Evolutionary conservation across 441 rosid species (phyloP).

Genomic region (Euphorbia schlechtendalii): DNA sequence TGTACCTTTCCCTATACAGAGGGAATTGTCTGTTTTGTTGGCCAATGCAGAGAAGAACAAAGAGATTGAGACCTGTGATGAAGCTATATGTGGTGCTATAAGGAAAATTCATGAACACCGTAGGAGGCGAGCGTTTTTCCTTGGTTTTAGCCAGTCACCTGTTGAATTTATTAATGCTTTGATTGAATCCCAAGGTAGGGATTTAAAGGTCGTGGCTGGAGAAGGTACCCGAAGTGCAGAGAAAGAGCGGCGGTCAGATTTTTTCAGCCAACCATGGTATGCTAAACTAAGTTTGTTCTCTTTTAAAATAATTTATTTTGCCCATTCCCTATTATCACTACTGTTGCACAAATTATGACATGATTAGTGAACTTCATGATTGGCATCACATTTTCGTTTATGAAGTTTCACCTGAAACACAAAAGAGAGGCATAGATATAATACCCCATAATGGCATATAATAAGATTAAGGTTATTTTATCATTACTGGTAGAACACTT

Average conservation of each 20-base stretch:
- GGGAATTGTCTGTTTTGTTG: slow-evolving; percentile 66
- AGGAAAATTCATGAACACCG: slow-evolving; percentile 91
- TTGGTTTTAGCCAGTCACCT: slow-evolving; percentile 94
- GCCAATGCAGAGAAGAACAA: slow-evolving; percentile 82
- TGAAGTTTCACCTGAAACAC: neutral
- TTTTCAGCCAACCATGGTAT: slow-evolving; percentile 97
- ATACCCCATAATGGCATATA: too few relatives aligned
- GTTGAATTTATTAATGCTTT: slow-evolving; percentile 85
- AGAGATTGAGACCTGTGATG: slow-evolving; percentile 91
- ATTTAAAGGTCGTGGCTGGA: slow-evolving; percentile 79
- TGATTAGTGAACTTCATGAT: neutral
- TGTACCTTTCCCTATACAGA: slow-evolving; percentile 78
- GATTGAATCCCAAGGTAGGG: slow-evolving; percentile 86
- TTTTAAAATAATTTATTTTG: neutral
- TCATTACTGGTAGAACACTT: neutral
- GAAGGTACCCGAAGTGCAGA: slow-evolving; percentile 78
- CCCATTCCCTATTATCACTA: neutral
- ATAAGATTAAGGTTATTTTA: neutral
- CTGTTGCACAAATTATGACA: neutral
- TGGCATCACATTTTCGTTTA: neutral
- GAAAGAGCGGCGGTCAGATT: slow-evolving; percentile 80
- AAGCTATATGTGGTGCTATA: slow-evolving; percentile 75
- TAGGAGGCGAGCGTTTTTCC: slow-evolving; percentile 84
- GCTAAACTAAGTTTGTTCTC: slow-evolving; percentile 17
- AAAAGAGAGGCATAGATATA: neutral